Conservation (phyloP, 179 eudicot genomes). For the Nepenthes alata region DNA sequence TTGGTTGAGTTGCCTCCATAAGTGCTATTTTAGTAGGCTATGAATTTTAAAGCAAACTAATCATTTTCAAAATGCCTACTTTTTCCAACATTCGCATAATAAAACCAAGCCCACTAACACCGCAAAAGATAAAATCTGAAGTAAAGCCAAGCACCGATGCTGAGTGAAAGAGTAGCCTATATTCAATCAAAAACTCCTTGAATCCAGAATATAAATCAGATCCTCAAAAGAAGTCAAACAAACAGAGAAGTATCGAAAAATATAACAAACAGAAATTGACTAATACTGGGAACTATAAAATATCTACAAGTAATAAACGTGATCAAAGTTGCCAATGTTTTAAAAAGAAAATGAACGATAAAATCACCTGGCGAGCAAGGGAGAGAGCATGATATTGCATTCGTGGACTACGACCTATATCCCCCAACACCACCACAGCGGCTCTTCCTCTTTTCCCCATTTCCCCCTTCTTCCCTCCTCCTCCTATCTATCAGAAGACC, state of each 20-base stretch:
- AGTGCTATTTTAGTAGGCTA: too few relatives aligned
- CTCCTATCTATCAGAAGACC: not conserved
- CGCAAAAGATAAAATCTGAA: too few relatives aligned
- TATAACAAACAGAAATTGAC: not conserved
- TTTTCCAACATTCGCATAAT: too few relatives aligned
- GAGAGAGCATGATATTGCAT: slow-evolving; percentile 97
- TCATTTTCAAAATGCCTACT: too few relatives aligned
- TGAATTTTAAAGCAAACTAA: too few relatives aligned
- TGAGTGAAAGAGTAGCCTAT: too few relatives aligned
- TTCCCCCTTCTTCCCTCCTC: slow-evolving; percentile 3
- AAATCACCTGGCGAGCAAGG: slow-evolving; percentile 66
- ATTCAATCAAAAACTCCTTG: too few relatives aligned
- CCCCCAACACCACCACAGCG: slow-evolving; percentile 80
- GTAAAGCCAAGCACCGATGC: too few relatives aligned
- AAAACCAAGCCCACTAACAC: too few relatives aligned
- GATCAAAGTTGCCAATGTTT: not conserved
- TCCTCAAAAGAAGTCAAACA: too few relatives aligned
- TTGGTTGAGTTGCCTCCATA: too few relatives aligned
- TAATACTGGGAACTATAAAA: not conserved
- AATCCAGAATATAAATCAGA: too few relatives aligned
- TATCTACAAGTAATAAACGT: not conserved
- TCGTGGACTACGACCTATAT: slow-evolving; percentile 88
- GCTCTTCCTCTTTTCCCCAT: slow-evolving; percentile 66
- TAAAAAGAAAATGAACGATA: not conserved
- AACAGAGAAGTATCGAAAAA: not conserved